Percentiles rank a stretch among this genome's conserved stretches.
phyloP scores from a whole-genome alignment of 768 basidiomycete genomes.

The Mycena maculata region DNA sequence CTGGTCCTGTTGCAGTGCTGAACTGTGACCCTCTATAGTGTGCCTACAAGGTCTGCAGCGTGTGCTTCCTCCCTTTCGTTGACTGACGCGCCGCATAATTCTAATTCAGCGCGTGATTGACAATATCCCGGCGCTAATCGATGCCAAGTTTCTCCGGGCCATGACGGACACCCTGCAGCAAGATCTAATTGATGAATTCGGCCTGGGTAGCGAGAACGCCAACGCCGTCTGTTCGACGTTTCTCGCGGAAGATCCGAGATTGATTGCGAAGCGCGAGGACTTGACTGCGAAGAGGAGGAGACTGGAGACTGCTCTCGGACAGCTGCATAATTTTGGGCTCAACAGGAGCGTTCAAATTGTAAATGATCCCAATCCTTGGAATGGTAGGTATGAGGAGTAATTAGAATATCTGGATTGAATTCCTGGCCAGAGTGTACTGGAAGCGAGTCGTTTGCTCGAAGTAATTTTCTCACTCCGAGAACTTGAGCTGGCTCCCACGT shows the following conservation, averaged over 20 bases:
- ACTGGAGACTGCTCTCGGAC: slow-evolving; percentile 54
- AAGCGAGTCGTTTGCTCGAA: no score
- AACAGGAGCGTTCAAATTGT: slow-evolving; percentile 8
- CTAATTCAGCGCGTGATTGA: slow-evolving; percentile 55
- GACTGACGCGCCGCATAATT: neutral
- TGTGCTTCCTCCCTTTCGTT: neutral
- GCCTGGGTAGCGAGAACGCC: slow-evolving; percentile 48
- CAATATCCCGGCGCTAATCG: slow-evolving; percentile 41
- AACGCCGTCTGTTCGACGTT: slow-evolving; percentile 52
- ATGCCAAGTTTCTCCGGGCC: slow-evolving; percentile 50
- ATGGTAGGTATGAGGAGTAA: no score
- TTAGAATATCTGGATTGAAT: no score
- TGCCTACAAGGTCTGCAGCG: slow-evolving; percentile 53
- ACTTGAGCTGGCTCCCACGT: no score
- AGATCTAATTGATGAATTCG: slow-evolving; percentile 49
- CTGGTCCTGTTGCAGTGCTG: neutral
- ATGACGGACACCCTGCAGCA: slow-evolving; percentile 46
- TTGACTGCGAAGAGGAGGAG: slow-evolving; percentile 47
- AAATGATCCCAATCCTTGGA: no score
- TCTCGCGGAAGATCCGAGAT: slow-evolving; percentile 58
- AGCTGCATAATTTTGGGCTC: slow-evolving; percentile 44
- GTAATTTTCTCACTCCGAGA: no score
- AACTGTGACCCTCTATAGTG: neutral
- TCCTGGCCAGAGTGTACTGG: no score
- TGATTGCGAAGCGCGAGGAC: slow-evolving; percentile 48